Evolutionary conservation across 495 filamentous ascomycete genomes (phyloP).

Genomic region (Friedmanniomyces simplex): DNA sequence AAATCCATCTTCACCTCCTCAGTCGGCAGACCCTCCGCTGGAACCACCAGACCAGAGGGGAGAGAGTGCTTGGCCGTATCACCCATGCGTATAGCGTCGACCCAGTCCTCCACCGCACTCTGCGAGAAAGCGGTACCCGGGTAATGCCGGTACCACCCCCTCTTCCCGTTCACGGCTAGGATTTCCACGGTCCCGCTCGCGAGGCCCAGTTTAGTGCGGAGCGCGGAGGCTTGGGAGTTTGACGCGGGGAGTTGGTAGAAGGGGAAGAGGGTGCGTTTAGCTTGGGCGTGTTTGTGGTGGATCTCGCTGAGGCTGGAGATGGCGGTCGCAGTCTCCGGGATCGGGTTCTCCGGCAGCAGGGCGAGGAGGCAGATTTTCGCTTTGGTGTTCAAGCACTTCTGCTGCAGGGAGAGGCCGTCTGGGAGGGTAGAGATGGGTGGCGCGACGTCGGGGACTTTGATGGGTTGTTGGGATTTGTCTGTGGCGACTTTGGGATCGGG

Average conservation of each 20-base stretch:
- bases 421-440: constrained; percentile 43
- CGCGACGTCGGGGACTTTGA: constrained; percentile 41
- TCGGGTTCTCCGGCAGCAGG: constrained; percentile 47
- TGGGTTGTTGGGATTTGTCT: constrained; percentile 40
- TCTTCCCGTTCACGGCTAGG: constrained; percentile 71
- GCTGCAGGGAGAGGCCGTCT: constrained; percentile 48
- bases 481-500: constrained; percentile 35
- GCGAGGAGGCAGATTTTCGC: constrained; percentile 80
- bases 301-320: constrained; percentile 62
- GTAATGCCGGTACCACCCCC: constrained; percentile 76
- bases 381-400: constrained; percentile 63
- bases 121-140: constrained; percentile 41
- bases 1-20: constrained; percentile 23
- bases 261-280: constrained; percentile 63
- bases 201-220: constrained; percentile 55
- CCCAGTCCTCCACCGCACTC: constrained; percentile 65
- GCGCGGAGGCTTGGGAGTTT: constrained; percentile 45
- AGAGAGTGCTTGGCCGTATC: constrained; percentile 74
- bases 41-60: constrained; percentile 56
- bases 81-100: constrained; percentile 77
- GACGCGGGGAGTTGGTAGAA: constrained; percentile 61
- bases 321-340: constrained; percentile 28
- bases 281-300: constrained; percentile 57
- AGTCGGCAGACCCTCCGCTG: constrained; percentile 36
- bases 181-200: constrained; percentile 42